phyloP scores from a whole-genome alignment of 108 stramenopile genomes.

The Nannochloropsis gaditana region DNA sequence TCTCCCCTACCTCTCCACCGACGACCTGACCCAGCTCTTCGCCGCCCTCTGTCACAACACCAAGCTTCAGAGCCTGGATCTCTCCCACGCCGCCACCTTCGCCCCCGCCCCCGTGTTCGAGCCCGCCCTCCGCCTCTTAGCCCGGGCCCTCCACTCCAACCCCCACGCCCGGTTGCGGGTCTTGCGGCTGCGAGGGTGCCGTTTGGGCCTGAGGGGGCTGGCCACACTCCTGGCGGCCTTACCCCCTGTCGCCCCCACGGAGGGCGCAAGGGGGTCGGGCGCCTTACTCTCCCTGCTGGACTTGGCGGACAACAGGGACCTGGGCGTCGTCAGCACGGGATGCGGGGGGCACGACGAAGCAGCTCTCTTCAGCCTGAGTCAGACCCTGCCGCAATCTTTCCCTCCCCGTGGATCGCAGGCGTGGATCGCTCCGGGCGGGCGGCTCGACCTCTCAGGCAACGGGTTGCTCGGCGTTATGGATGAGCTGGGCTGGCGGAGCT shows the following conservation, averaged over 20 bases:
- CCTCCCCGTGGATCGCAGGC: not conserved
- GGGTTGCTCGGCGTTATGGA: not conserved
- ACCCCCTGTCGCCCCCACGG: not conserved
- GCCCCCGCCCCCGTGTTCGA: not conserved
- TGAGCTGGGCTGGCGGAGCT: not conserved
- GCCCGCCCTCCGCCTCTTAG: not conserved
- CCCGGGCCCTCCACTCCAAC: not conserved
- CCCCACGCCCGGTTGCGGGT: not conserved
- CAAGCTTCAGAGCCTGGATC: not conserved
- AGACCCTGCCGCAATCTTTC: not conserved
- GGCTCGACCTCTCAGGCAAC: conserved; percentile 11
- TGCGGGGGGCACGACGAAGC: not conserved
- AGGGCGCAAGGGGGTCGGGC: not conserved
- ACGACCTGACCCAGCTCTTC: not conserved
- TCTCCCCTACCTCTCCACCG: not conserved
- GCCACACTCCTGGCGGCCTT: not conserved
- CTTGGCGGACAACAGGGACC: not conserved
- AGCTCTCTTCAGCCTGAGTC: not conserved
- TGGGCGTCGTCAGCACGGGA: not conserved
- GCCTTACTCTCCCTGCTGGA: not conserved
- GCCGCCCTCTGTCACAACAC: not conserved
- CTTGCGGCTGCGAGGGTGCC: not conserved
- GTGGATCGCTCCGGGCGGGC: not conserved
- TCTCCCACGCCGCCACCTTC: not conserved
- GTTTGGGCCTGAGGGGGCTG: not conserved